Evolutionary conservation across 2,329 filamentous ascomycete genomes (phyloP), one percentile per base, ranked within the genome.

Genomic region (Colletotrichum euphorbiae): DNA sequence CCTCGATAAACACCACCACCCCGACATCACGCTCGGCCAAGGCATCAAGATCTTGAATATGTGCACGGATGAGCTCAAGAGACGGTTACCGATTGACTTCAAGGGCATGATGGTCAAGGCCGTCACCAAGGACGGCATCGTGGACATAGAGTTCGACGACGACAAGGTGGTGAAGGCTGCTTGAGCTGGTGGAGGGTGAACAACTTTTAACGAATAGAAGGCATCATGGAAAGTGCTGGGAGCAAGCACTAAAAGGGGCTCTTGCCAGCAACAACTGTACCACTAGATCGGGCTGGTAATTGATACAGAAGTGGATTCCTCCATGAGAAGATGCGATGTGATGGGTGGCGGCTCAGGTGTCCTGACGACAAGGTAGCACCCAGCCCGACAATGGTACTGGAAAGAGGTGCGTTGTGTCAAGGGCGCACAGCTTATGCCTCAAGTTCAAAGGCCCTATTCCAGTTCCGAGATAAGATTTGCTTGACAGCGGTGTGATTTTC

Each of bases 1-100:
- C 74, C 89, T 99, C 58, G 96, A 99, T 84, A 99, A 99, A 85
- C 96, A 99, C 80, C 96, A 99, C 80, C 93, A 98, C 77, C 95
- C 96, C 54, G 91, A 98, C 77, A 98, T 99, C 80, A 88, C 87
- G 70, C 90, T 96, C 62, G 94, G 92, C 71, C 89, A 97, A 80
- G 96, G 96, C 65, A 88, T 97, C 82, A 96, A 97, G 85, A 89
- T 99, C 71, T 84, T 99, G 76, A 91, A 89, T 75, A 92, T 98
- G 90, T 99, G 96, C 84, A 96, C 93, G 73, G 94, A 98, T 80
- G 96, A 99, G 85, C 84, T 99, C 78, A 97, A 98, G 89, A 90
- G 96, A 79, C 89, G 97, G 81, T 88, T 99, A 85, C 96, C 96
- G 69, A 94, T 99, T 78, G 96, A 99, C 80, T 99, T 98, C 88